Evolutionary conservation across 2,329 filamentous ascomycete genomes (phyloP), one percentile per base, ranked within the genome.

Genomic region (Passalora sequoiae): DNA sequence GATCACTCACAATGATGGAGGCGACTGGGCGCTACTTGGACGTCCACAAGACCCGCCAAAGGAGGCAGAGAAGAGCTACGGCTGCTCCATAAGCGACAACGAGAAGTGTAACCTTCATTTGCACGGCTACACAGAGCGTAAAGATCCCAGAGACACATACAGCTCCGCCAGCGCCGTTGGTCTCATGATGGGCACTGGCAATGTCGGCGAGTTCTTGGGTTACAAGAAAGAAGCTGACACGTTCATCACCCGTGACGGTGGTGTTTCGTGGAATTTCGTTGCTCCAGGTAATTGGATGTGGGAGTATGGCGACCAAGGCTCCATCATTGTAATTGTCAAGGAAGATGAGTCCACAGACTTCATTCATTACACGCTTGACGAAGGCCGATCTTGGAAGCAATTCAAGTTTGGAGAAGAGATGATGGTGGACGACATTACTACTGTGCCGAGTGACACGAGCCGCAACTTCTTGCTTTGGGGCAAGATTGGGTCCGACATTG

Each of bases 1-100:
- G 72, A 96, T 98, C 60, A 95, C 89, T 1, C 92, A 98, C 69
- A 97, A 96, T 59, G 92, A 98, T 61, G 92, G 91, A 24, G 85
- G 86, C 0, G 80, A 89, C 61, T 98, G 92, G 92, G 74, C 74
- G 20, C 80, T 81, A 50, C 69, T 98, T 7, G 67, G 79, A 8
- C 82, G 88, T n/a, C 91, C 89, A 0, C 60, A 67, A 27, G 77
- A 80, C 54, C 82, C 49, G 9, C 47, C 91, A 55, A 72, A 77
- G 1, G 80, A 92, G 56, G 64, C 72, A 29, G 41, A 2, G 94
- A 84, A 60, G 66, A 70, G 9, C 97, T 92, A 69, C 69, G 72
- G 28, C 13, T 40, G 28, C 24, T 27, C 24, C 24, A 27, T 27
- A 27, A 42, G 81, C 12, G 59, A 73, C 67, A 66, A 68, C 33